phyloP scores from a whole-genome alignment of 2,329 filamentous ascomycete genomes.

The Massarina eburnea region DNA sequence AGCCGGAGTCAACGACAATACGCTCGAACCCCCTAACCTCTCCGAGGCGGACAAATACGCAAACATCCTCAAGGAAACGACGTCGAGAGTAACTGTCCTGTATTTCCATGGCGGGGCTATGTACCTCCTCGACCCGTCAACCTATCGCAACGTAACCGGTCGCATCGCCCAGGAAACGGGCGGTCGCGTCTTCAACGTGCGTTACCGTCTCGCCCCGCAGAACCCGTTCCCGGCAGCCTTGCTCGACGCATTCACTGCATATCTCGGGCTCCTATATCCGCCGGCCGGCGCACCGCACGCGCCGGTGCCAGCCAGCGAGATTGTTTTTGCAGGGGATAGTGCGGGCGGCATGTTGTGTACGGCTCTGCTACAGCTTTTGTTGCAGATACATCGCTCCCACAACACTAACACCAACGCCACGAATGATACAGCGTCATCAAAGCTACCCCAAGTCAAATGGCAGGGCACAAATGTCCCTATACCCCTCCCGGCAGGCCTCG shows the following conservation, averaged over 20 bases:
- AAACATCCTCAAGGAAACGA: conserved; percentile 68
- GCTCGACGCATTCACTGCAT: conserved; percentile 71
- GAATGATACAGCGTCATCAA: conserved; percentile 34
- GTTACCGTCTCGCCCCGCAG: conserved; percentile 75
- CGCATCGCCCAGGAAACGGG: conserved; percentile 66
- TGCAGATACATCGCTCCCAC: conserved; percentile 59
- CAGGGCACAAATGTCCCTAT: conserved; percentile 60
- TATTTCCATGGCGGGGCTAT: conserved; percentile 79
- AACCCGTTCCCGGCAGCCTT: conserved; percentile 73
- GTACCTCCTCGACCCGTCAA: conserved; percentile 69
- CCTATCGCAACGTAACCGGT: conserved; percentile 61
- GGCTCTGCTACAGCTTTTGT: conserved; percentile 66
- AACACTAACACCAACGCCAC: conserved; percentile 18
- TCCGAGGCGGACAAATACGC: conserved; percentile 66
- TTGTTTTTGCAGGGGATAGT: conserved; percentile 73
- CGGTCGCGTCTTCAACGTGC: conserved; percentile 70
- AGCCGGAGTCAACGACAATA: conserved; percentile 53
- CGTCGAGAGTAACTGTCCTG: conserved; percentile 64
- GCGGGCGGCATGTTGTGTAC: conserved; percentile 73
- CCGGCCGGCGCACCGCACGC: conserved; percentile 67
- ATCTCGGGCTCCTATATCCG: conserved; percentile 72
- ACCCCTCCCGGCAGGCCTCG: conserved; percentile 67
- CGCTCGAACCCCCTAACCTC: conserved; percentile 54
- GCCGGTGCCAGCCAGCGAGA: conserved; percentile 63
- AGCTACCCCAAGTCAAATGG: conserved; percentile 57